These are phyloP conservation scores for Acidomyces sp. DNA, from an alignment of 495 filamentous ascomycete genomes.

Conservation along the genomic window DNA sequence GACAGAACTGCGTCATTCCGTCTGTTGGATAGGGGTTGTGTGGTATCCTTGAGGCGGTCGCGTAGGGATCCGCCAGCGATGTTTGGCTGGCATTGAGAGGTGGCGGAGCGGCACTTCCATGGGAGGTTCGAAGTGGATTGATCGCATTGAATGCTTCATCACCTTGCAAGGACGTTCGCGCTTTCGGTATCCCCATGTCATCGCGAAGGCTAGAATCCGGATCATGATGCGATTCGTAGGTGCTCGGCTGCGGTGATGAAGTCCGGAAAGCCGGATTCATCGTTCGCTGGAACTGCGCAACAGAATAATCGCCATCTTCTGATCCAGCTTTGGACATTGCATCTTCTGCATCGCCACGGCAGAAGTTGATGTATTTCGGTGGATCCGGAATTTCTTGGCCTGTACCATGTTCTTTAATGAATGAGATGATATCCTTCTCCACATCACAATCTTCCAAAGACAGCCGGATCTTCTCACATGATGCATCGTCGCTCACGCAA, in stretches of 20 bases:
- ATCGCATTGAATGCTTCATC: conserved; percentile 16
- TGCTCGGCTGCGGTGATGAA: conserved; percentile 78
- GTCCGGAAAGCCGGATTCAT: conserved; percentile 92
- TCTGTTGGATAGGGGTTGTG: conserved; percentile 93
- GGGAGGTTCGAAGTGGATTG: conserved; percentile 13
- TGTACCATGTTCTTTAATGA: conserved; percentile 82
- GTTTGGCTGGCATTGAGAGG: conserved; percentile 30
- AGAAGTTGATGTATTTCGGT: conserved; percentile 97
- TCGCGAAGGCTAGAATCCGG: conserved; percentile 41
- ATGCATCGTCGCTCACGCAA: conserved; percentile 96
- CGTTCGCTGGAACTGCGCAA: conserved; percentile 86
- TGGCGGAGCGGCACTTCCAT: conserved; percentile 26
- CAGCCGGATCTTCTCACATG: conserved; percentile 92
- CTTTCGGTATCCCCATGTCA: conserved; percentile 12
- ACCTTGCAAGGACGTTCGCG: conserved; percentile 13
- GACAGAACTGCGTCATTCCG: conserved; percentile 98
- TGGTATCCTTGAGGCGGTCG: conserved; percentile 56
- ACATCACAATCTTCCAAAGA: conserved; percentile 93
- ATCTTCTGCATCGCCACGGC: conserved; percentile 77
- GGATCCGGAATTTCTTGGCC: conserved; percentile 96
- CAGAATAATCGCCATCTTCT: conserved; percentile 74
- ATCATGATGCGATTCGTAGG: conserved; percentile 80
- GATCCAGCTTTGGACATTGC: conserved; percentile 59
- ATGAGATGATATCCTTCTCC: conserved; percentile 79
- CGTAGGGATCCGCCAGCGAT: conserved; percentile 39